A percentile compares a stretch with the other conserved stretches of the same genome.
phyloP scores from a whole-genome alignment of 192 early-diverging fungal genomes.

The Globomyces pollinis-pini region DNA sequence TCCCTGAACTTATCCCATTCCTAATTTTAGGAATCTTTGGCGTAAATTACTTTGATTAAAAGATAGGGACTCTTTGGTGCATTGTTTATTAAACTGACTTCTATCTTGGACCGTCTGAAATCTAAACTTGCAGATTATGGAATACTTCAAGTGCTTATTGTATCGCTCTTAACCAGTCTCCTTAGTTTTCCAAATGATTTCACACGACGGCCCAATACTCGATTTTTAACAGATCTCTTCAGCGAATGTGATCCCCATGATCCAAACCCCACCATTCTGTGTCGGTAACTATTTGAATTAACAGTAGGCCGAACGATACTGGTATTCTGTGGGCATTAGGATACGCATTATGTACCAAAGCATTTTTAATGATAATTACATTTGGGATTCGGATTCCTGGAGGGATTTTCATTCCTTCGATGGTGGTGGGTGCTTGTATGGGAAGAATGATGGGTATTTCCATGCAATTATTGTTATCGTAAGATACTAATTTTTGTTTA shows the following conservation, averaged over 20 bases:
- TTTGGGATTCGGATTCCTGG: slow-evolving; percentile 65
- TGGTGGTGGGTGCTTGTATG: slow-evolving; percentile 81
- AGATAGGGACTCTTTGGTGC: slow-evolving; percentile 40
- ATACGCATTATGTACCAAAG: slow-evolving; percentile 13
- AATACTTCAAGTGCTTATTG: slow-evolving; percentile 28
- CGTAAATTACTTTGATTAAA: slow-evolving; percentile 37
- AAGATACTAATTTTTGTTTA: slow-evolving; percentile 9
- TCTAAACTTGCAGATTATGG: slow-evolving; percentile 13
- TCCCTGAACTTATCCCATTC: slow-evolving; percentile 66
- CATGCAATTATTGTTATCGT: slow-evolving; percentile 52
- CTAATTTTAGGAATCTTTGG: slow-evolving; percentile 69
- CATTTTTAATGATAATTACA: slow-evolving; percentile 15
- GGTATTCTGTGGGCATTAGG: neutral
- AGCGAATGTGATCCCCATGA: slow-evolving; percentile 23
- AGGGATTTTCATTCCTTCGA: slow-evolving; percentile 82
- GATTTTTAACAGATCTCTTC: slow-evolving; percentile 25
- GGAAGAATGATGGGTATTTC: slow-evolving; percentile 75
- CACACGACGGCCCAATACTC: slow-evolving; percentile 9
- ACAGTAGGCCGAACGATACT: slow-evolving; percentile 15
- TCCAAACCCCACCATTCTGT: slow-evolving; percentile 17
- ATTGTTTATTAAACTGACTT: slow-evolving; percentile 31
- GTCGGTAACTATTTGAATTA: slow-evolving; percentile 7
- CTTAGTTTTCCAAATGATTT: slow-evolving; percentile 19
- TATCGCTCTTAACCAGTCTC: slow-evolving; percentile 29
- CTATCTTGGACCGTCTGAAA: neutral